Percentiles rank a stretch among this genome's conserved stretches.
Conservation (phyloP, 768 basidiomycete species). For the Calvatia gigantea region DNA sequence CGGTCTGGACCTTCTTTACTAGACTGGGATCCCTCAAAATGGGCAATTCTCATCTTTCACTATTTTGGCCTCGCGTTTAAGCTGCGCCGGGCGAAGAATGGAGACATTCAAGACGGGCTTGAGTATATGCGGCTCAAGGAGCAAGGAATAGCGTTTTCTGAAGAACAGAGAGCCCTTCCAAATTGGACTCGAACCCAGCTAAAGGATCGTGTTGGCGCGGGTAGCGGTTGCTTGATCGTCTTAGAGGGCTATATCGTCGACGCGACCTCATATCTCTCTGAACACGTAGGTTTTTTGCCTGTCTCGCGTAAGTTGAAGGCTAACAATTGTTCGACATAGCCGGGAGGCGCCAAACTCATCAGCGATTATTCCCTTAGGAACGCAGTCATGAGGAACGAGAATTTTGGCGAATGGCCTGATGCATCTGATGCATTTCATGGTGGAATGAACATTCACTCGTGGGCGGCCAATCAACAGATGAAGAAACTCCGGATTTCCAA, state of each 20-base stretch:
- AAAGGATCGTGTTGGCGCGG: slow-evolving; percentile 26
- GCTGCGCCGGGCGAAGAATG: slow-evolving; percentile 45
- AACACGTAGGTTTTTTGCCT: slow-evolving; percentile 54
- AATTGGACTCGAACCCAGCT: slow-evolving; percentile 40
- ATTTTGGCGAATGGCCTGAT: slow-evolving; percentile 24
- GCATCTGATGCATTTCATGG: slow-evolving; percentile 68
- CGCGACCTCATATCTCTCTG: slow-evolving; percentile 54
- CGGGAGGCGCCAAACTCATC: slow-evolving; percentile 56
- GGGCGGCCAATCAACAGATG: slow-evolving; percentile 49
- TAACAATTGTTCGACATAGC: slow-evolving; percentile 32
- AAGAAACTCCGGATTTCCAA: slow-evolving; percentile 46
- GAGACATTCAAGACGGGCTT: slow-evolving; percentile 47
- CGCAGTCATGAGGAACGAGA: slow-evolving; percentile 16
- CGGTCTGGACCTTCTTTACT: slow-evolving; percentile 56
- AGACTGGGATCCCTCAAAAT: slow-evolving; percentile 84
- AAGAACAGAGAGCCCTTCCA: slow-evolving; percentile 19
- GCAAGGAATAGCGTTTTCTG: background rate
- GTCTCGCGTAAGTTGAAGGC: background rate
- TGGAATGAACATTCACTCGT: slow-evolving; percentile 70
- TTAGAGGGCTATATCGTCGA: slow-evolving; percentile 63
- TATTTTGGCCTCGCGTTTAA: slow-evolving; percentile 41
- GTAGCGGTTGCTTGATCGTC: slow-evolving; percentile 45
- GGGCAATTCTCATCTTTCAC: slow-evolving; percentile 60
- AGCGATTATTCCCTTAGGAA: slow-evolving; percentile 39
- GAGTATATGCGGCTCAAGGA: slow-evolving; percentile 46